Percentiles rank a stretch among this genome's conserved stretches.
Conservation (phyloP, 768 basidiomycete genomes). For the Calocybe indica region DNA sequence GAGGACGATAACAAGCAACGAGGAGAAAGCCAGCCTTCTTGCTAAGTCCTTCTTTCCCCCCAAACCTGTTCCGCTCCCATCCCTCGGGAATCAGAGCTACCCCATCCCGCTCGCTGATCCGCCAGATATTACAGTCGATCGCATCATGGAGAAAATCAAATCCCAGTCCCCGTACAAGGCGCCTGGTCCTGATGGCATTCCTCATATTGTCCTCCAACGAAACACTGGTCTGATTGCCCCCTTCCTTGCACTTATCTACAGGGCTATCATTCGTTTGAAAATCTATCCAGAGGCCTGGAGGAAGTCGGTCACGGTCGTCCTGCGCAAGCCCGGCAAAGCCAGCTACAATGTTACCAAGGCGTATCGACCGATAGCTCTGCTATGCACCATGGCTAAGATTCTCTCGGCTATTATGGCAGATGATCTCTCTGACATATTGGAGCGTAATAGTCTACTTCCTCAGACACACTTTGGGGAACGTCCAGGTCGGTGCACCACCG, state of each 20-base stretch:
- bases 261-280: conserved; percentile 16
- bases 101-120: conserved; percentile 5
- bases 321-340: conserved; percentile 27
- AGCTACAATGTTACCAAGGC: conserved; percentile 26
- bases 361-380: conserved; percentile 27
- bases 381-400: conserved; percentile 13
- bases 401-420: conserved; percentile 14
- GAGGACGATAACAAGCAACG: conserved; percentile 11
- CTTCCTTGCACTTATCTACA: conserved; percentile 19
- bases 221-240: conserved; percentile 16
- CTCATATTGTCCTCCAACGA: conserved; percentile 25
- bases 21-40: conserved; percentile 17
- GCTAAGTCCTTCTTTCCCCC: conserved; percentile 23
- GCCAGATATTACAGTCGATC: conserved; percentile 21
- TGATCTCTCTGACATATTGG: conserved; percentile 8
- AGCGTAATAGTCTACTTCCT: conserved; percentile 12
- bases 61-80: conserved; percentile 1
- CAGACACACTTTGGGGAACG: conserved; percentile 20
- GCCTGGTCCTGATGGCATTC: conserved; percentile 12
- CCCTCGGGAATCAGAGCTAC: conserved; percentile 20
- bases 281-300: conserved; percentile 21
- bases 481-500: conserved; percentile 20
- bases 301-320: conserved; percentile 17
- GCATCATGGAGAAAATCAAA: conserved; percentile 18
- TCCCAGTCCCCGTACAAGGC: conserved; percentile 33